phyloP scores from a whole-genome alignment of 257 asterid species.

The Fraxinus anomala region DNA sequence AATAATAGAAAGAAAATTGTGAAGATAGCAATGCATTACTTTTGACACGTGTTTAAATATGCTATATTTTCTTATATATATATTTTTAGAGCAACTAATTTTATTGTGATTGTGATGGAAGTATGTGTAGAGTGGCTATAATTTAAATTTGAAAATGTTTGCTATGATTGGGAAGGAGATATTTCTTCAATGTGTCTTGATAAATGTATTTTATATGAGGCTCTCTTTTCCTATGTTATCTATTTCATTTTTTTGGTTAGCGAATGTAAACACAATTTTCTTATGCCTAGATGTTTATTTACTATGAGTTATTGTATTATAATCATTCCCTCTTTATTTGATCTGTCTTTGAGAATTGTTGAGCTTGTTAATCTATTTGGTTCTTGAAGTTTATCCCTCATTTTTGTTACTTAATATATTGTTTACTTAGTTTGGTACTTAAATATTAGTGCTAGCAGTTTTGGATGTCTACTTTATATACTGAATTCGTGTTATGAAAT shows the following conservation, averaged over 20 bases:
- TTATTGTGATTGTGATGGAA: not conserved
- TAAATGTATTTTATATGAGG: too few relatives aligned
- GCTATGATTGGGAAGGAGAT: not conserved
- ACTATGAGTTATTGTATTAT: too few relatives aligned
- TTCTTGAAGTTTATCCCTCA: too few relatives aligned
- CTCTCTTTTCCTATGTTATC: too few relatives aligned
- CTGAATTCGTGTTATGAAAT: slow-evolving; percentile 73
- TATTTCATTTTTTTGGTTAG: not conserved
- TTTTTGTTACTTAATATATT: too few relatives aligned
- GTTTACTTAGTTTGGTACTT: too few relatives aligned
- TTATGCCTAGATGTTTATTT: not conserved
- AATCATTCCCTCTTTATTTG: too few relatives aligned
- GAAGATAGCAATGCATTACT: not conserved
- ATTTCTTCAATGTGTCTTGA: not conserved
- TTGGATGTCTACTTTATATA: slow-evolving; percentile 47
- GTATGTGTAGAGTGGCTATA: not conserved
- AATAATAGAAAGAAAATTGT: not conserved
- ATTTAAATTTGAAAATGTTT: not conserved
- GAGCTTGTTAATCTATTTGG: too few relatives aligned
- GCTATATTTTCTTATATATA: not conserved
- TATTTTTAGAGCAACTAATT: not conserved
- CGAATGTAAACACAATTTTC: not conserved
- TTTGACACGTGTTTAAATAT: not conserved
- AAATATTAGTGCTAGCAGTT: too few relatives aligned
- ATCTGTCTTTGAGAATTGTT: too few relatives aligned